Evolutionary conservation across 2,329 filamentous ascomycete genomes (phyloP).

Genomic region (Colletotrichum higginsianum): DNA sequence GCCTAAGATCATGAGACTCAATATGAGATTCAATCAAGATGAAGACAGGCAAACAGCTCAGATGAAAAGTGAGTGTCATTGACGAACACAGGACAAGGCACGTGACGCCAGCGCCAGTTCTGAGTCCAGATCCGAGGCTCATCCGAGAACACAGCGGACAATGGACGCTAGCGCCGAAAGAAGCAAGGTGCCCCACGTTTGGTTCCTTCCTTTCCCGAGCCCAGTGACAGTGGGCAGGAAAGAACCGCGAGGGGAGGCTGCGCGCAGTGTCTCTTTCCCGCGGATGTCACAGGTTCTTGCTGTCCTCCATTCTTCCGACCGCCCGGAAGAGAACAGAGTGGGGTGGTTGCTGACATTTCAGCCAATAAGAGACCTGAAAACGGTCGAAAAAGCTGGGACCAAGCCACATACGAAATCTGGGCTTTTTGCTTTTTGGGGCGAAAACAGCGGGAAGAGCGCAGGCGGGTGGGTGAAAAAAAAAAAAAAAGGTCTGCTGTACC

Average conservation of each 20-base stretch:
- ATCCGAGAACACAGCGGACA: slow-evolving; percentile 14
- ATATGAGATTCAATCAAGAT: neutral
- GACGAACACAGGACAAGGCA: neutral
- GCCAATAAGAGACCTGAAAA: slow-evolving; percentile 24
- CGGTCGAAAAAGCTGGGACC: neutral
- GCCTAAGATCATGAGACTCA: too few relatives aligned
- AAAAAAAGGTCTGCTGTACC: neutral
- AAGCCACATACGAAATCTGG: slow-evolving; percentile 32
- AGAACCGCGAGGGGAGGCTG: slow-evolving; percentile 11
- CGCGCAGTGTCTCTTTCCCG: slow-evolving; percentile 36
- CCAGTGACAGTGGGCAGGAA: slow-evolving; percentile 10
- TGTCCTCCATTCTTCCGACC: slow-evolving; percentile 32
- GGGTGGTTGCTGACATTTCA: neutral
- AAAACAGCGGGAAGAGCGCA: too few relatives aligned
- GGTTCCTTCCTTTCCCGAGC: slow-evolving; percentile 40
- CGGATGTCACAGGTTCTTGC: slow-evolving; percentile 15
- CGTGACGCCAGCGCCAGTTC: slow-evolving; percentile 1
- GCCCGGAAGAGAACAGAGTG: slow-evolving; percentile 18
- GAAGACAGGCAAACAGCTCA: neutral
- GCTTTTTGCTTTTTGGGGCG: neutral
- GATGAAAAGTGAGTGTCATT: neutral
- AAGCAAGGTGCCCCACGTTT: slow-evolving; percentile 13
- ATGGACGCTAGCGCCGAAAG: slow-evolving; percentile 1
- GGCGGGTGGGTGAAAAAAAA: neutral
- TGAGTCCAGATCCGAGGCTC: slow-evolving; percentile 30